Percentiles rank a stretch among this genome's conserved stretches.
Evolutionary conservation across 495 filamentous ascomycete species (phyloP).

Genomic region (Letharia columbiana): DNA sequence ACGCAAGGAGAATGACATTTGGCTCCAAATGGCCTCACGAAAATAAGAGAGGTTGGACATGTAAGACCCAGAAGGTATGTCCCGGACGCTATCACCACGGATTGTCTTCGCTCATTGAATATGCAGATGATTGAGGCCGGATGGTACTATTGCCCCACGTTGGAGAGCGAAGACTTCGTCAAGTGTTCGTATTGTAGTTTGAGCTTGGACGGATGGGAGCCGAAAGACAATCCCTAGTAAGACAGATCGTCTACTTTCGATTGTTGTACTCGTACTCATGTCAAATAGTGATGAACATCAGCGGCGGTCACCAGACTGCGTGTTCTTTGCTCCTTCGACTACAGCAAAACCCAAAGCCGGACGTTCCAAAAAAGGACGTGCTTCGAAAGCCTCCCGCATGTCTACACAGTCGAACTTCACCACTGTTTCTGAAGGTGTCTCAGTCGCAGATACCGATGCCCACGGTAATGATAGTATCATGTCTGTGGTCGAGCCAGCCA

Average conservation of each 20-base stretch:
- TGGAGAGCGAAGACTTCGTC: constrained; percentile 72
- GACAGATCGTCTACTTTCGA: constrained; percentile 28
- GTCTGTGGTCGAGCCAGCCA: constrained; percentile 38
- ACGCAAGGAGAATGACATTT: constrained; percentile 77
- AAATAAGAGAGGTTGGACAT: constrained; percentile 75
- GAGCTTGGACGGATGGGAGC: constrained; percentile 85
- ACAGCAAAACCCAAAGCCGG: constrained; percentile 44
- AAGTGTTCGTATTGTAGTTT: constrained; percentile 83
- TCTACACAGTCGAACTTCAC: constrained; percentile 60
- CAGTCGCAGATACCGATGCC: constrained; percentile 38
- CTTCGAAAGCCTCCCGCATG: constrained; percentile 61
- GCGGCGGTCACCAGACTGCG: constrained; percentile 65
- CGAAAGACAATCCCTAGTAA: constrained; percentile 77
- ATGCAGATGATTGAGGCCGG: constrained; percentile 79
- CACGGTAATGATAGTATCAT: constrained; percentile 64
- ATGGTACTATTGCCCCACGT: constrained; percentile 83
- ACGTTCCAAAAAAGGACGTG: constrained; percentile 47
- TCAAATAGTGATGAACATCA: constrained; percentile 69
- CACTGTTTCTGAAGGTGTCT: constrained; percentile 43
- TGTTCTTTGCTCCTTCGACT: constrained; percentile 60
- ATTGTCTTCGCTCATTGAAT: constrained; percentile 23
- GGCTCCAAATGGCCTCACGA: constrained; percentile 76
- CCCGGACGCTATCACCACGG: constrained; percentile 18
- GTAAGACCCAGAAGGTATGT: constrained; percentile 74
- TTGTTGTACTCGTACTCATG: constrained; percentile 27